Evolutionary conservation across 2,329 filamentous ascomycete genomes (phyloP).

Genomic region (Pyricularia sp.): DNA sequence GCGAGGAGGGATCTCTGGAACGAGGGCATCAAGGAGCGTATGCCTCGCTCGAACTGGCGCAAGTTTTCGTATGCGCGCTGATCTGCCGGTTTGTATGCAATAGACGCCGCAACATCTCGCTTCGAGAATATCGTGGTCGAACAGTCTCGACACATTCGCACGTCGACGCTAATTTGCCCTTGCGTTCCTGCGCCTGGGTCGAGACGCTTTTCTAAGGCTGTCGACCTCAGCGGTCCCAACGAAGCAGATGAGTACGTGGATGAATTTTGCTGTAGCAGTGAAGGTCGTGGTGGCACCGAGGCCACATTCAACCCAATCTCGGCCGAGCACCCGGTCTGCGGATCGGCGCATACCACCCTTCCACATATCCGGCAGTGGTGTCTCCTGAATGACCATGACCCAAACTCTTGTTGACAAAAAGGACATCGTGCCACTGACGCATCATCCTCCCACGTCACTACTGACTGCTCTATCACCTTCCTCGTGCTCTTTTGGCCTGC

Average conservation of each 20-base stretch:
- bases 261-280: not conserved
- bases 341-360: conserved; percentile 84
- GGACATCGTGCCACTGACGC: conserved; percentile 71
- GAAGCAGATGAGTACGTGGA: not conserved
- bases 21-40: conserved; percentile 68
- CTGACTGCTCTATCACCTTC: conserved; percentile 77
- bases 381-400: conserved; percentile 81
- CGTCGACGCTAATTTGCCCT: conserved; percentile 59
- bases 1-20: conserved; percentile 71
- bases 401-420: conserved; percentile 94
- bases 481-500: conserved; percentile 64
- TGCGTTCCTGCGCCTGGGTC: conserved; percentile 2
- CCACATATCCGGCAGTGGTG: conserved; percentile 95
- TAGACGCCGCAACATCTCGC: conserved; percentile 66
- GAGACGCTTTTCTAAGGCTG: not conserved
- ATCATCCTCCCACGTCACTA: conserved; percentile 95
- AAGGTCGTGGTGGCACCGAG: conserved; percentile 7
- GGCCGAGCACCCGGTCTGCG: conserved; percentile 71
- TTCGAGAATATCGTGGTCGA: conserved; percentile 52
- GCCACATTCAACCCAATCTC: conserved; percentile 76
- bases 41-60: conserved; percentile 79
- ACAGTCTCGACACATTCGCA: conserved; percentile 91
- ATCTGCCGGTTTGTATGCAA: conserved; percentile 60
- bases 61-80: conserved; percentile 77
- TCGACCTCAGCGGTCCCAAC: conserved; percentile 20